Base-by-base conservation (phyloP, 2,329 filamentous ascomycete species). In the Cryoendolithus antarcticus region DNA sequence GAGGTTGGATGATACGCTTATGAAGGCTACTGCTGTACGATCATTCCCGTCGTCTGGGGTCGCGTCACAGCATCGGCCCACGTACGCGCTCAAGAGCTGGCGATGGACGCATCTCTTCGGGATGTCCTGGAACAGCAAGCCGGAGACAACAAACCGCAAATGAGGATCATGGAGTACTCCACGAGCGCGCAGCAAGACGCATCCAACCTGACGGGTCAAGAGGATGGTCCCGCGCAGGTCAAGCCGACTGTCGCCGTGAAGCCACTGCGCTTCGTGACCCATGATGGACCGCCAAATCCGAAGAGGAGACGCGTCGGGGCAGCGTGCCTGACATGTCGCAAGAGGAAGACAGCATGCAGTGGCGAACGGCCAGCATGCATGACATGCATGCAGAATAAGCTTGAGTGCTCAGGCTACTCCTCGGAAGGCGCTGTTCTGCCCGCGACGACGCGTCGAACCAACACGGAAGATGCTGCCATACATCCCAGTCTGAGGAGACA, bases 241-340 rank as follows among this genome's bases (percentile, higher is more conserved):
- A 27, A 27, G 24, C 24, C 24, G 24, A 27, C 7, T 8, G 24
- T 27, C 24, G 31, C 13, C 31, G 31, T 15, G 11, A 42, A 42
- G 15, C 40, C 40, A 27, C 38, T 61, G 33, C 80, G 82, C 51
- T 89, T 88, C 59, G 82, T 89, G 51, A 82, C 85, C 48, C 86
- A 80, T 53, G 81, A 86, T 62, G 82, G 83, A 45, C 80, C 84
- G 48, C 83, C 83, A 35, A 82, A 83, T 45, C 80, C 80, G 19
- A 89, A 88, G 62, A 71, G 82, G 51, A 73, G 83, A 56, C 72
- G 83, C 52, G 83, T 89, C 54, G 85, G 80, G 62, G 80, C 82
- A 53, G 83, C 83, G 8, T 70, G 66, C 42, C 42, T 69, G 49
- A 68, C 65, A 12, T 70, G 66, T 46, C 57, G 66, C 6, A 62